phyloP scores from a whole-genome alignment of 495 filamentous ascomycete genomes.

The Penicillium crystallinum region DNA sequence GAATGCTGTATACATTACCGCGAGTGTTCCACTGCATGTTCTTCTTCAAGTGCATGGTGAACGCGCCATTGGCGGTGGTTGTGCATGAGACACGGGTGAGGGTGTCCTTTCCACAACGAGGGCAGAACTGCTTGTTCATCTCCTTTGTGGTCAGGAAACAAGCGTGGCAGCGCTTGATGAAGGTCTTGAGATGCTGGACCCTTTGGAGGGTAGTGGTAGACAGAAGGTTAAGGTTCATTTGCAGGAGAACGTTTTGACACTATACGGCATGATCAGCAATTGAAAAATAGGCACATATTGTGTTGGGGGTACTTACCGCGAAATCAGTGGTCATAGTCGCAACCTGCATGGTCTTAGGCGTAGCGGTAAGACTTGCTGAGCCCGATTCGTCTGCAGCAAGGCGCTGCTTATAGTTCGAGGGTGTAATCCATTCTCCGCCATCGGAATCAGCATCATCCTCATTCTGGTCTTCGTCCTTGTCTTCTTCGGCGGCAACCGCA shows the following conservation, averaged over 20 bases:
- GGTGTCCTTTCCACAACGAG: constrained; percentile 80
- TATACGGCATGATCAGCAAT: constrained; percentile 13
- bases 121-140: constrained; percentile 89
- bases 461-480: constrained; percentile 30
- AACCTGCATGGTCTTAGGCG: constrained; percentile 64
- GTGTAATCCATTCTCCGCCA: constrained; percentile 89
- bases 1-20: constrained; percentile 83
- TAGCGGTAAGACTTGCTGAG: constrained; percentile 40
- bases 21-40: constrained; percentile 96
- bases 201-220: constrained; percentile 65
- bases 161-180: constrained; percentile 87
- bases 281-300: not conserved
- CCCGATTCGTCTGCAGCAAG: constrained; percentile 60
- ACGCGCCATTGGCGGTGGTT: constrained; percentile 71
- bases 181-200: constrained; percentile 75
- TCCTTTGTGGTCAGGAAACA: constrained; percentile 86
- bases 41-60: constrained; percentile 84
- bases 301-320: constrained; percentile 54
- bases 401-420: constrained; percentile 81
- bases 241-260: constrained; percentile 85
- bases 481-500: constrained; percentile 14
- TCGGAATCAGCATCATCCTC: constrained; percentile 51
- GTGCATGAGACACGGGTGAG: constrained; percentile 82
- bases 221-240: constrained; percentile 90
- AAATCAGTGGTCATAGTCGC: constrained; percentile 91